Conservation (phyloP, 106 monocot species). For the Dendrobium huoshanense region DNA sequence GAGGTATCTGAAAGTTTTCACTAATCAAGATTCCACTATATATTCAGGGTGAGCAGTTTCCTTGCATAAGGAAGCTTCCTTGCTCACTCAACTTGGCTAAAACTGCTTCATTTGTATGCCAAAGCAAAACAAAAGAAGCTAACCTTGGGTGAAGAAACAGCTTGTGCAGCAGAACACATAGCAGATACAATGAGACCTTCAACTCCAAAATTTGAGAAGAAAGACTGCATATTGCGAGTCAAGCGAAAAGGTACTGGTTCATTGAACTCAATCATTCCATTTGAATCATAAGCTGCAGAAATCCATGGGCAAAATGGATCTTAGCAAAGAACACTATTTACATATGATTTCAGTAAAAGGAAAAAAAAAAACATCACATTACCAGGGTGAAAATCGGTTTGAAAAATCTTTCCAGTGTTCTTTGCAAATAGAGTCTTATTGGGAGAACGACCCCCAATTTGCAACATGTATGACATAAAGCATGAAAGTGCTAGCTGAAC, state of each 20-base stretch:
- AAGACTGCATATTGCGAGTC: slow-evolving; percentile 92
- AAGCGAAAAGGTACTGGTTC: slow-evolving; percentile 96
- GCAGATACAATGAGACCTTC: slow-evolving; percentile 97
- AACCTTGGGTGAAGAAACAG: slow-evolving; percentile 83
- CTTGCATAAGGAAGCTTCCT: no score
- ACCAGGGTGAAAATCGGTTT: slow-evolving; percentile 99
- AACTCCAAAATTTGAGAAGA: slow-evolving; percentile 97
- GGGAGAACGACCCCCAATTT: slow-evolving; percentile 92
- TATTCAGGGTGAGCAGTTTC: no score
- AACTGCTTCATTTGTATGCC: background rate
- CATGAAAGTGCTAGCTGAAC: slow-evolving; percentile 86
- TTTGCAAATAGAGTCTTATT: slow-evolving; percentile 96
- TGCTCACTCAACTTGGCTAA: background rate
- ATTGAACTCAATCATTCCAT: slow-evolving; percentile 97
- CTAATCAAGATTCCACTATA: no score
- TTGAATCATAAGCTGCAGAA: slow-evolving; percentile 80
- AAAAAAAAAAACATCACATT: background rate
- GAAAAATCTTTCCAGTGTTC: slow-evolving; percentile 97
- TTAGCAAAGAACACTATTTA: slow-evolving; percentile 1
- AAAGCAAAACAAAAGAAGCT: background rate
- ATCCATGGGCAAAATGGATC: background rate
- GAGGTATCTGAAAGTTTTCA: no score
- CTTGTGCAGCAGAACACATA: slow-evolving; percentile 92
- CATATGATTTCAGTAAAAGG: background rate
- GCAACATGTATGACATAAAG: slow-evolving; percentile 95